Base-by-base conservation (phyloP, 2,329 filamentous ascomycete genomes). In the Fusarium sp. region DNA sequence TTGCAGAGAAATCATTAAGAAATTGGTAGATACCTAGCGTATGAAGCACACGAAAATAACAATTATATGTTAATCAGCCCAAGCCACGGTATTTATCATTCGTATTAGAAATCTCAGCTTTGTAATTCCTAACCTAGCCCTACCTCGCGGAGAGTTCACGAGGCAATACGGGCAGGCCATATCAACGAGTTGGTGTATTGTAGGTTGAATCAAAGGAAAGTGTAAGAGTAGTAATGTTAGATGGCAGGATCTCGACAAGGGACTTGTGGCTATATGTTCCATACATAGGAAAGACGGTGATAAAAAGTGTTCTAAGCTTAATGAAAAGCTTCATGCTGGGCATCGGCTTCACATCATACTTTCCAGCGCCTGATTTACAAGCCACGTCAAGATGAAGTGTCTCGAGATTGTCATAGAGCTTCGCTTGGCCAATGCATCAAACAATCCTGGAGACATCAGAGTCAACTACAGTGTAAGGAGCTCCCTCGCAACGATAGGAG, bases 271-370 rank as follows among this genome's bases (percentile, higher is more conserved):
- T 6, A 9, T 10, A 1, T 5, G 3, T 0, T 7, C 28, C 34
- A 13, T 47, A 47, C 1, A 53, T 28, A 4, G 28, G 0, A 1
- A n/a, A 13, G 8, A 40, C 7, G 7, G 7, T 11, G 7, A 57
- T 25, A 29, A 34, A 34, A 2, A 57, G 40, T 3, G 7, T 47
- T 6, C 31, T 42, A 19, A 57, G 19, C 2, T 31, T 28, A 1
- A 13, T 24, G 28, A 54, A 57, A 11, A 9, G 6, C 2, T 47
- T 45, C 2, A 54, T 46, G 49, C 28, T 46, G 9, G 49, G 40
- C 7, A 54, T 47, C 8, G 25, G 31, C 25, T 12, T 15, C 5
- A n/a, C 6, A 19, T 19, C 19, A 3, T 19, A 19, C 19, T 19
- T 19, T 19, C 19, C 19, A 19, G 19, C 19, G 19, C 19, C 19